Percentiles rank a stretch among this genome's conserved stretches.
These are phyloP conservation scores for Penicillium sp. DNA, from an alignment of 2,329 filamentous ascomycete genomes.

Conservation along the genomic window DNA sequence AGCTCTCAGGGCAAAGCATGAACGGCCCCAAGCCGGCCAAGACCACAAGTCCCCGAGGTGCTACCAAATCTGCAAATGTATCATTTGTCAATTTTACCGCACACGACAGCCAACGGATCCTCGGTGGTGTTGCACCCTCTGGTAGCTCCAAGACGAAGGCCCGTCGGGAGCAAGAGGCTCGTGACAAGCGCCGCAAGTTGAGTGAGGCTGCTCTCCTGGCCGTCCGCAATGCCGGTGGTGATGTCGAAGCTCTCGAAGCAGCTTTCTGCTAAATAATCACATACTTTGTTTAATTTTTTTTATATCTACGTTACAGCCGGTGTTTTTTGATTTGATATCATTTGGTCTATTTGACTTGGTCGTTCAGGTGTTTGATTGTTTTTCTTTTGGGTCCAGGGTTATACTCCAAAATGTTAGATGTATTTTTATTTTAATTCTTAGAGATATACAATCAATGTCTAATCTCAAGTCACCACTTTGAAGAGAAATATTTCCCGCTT, in stretches of 20 bases:
- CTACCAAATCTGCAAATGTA: constrained; percentile 48
- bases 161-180: constrained; percentile 82
- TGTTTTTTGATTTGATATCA: constrained; percentile 25
- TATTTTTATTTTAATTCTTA: constrained; percentile 24
- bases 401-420: constrained; percentile 22
- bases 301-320: constrained; percentile 21
- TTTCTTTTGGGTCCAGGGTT: constrained; percentile 9
- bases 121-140: constrained; percentile 87
- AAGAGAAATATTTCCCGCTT: not conserved
- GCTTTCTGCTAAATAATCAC: constrained; percentile 35
- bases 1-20: constrained; percentile 40
- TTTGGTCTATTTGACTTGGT: constrained; percentile 25
- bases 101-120: constrained; percentile 72
- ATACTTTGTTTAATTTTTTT: constrained; percentile 10
- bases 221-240: constrained; percentile 47
- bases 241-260: constrained; percentile 46
- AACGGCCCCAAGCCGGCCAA: constrained; percentile 34
- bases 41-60: constrained; percentile 33
- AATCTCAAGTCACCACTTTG: not conserved
- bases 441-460: constrained; percentile 12
- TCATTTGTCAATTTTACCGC: constrained; percentile 91
- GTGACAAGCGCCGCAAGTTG: constrained; percentile 64
- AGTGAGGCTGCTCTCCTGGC: constrained; percentile 46
- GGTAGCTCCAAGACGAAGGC: constrained; percentile 94
- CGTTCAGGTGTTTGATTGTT: constrained; percentile 23